Percentiles rank a stretch among this genome's conserved stretches.
Evolutionary conservation across 176 grass and related monocot genomes (phyloP).

Genomic region (Avena sativa): DNA sequence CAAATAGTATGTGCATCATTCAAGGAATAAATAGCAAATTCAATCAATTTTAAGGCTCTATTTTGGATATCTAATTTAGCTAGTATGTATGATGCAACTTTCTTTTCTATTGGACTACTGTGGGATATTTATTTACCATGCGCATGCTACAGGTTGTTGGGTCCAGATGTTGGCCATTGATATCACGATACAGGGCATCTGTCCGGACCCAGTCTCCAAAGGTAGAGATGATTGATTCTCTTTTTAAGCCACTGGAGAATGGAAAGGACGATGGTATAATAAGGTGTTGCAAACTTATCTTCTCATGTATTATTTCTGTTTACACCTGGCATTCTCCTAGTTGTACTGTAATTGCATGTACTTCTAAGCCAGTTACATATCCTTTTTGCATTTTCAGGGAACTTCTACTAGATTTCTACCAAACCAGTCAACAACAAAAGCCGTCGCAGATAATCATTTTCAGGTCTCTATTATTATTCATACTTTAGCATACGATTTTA

Average conservation of each 20-base stretch:
- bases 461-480: constrained; percentile 48
- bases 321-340: constrained; percentile 17
- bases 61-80: constrained; percentile 33
- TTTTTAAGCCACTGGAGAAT: constrained; percentile 64
- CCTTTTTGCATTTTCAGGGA: constrained; percentile 57
- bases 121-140: background rate
- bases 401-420: constrained; percentile 71
- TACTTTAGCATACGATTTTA: constrained; percentile 5
- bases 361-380: constrained; percentile 6
- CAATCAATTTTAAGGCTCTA: constrained; percentile 15
- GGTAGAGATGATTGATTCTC: constrained; percentile 77
- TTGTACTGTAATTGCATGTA: background rate
- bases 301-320: constrained; percentile 20
- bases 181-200: constrained; percentile 78
- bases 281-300: constrained; percentile 50
- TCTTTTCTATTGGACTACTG: constrained; percentile 5
- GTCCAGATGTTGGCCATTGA: constrained; percentile 66
- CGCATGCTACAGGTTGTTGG: constrained; percentile 61
- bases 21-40: constrained; percentile 7
- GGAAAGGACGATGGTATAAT: constrained; percentile 74
- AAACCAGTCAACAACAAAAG: constrained; percentile 56
- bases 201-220: constrained; percentile 76
- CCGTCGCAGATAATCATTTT: constrained; percentile 78
- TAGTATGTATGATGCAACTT: constrained; percentile 17
- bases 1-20: constrained; percentile 7